Evolutionary conservation across 768 basidiomycete species (phyloP).

Genomic region (Psilocybe azurescens): DNA sequence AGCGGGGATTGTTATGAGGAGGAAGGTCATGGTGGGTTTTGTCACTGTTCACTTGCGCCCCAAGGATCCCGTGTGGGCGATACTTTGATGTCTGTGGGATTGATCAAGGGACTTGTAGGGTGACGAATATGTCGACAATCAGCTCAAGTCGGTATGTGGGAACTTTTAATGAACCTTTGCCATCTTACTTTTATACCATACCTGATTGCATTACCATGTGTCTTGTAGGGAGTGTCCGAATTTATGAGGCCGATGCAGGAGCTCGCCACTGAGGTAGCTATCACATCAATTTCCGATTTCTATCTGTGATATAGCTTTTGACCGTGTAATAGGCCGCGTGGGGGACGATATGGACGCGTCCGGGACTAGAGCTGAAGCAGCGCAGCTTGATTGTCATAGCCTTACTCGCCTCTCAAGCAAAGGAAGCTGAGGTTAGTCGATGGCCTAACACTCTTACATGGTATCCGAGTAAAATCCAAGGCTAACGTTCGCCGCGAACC

Average conservation of each 20-base stretch:
- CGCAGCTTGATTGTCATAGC: constrained; percentile 51
- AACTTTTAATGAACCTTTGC: no score
- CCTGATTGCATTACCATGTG: no score
- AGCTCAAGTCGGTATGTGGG: constrained; percentile 39
- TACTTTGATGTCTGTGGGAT: no score
- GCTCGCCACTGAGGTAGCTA: constrained; percentile 42
- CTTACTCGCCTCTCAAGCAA: constrained; percentile 46
- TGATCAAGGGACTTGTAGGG: no score
- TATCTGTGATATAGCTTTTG: not conserved
- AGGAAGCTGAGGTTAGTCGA: constrained; percentile 42
- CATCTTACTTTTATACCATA: no score
- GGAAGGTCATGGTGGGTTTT: constrained; percentile 44
- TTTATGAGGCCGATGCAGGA: constrained; percentile 56
- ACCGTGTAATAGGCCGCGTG: constrained; percentile 39
- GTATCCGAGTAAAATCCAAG: not conserved
- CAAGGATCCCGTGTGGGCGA: no score
- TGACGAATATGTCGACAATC: constrained; percentile 47
- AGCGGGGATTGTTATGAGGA: constrained; percentile 44
- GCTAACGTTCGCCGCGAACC: not conserved
- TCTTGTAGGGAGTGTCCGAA: constrained; percentile 40
- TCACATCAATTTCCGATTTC: no score
- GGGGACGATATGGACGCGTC: constrained; percentile 55
- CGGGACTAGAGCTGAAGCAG: constrained; percentile 50
- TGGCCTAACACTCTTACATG: no score
- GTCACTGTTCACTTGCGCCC: not conserved